phyloP scores from a whole-genome alignment of 2,329 filamentous ascomycete genomes.

The Apiospora sp. region DNA sequence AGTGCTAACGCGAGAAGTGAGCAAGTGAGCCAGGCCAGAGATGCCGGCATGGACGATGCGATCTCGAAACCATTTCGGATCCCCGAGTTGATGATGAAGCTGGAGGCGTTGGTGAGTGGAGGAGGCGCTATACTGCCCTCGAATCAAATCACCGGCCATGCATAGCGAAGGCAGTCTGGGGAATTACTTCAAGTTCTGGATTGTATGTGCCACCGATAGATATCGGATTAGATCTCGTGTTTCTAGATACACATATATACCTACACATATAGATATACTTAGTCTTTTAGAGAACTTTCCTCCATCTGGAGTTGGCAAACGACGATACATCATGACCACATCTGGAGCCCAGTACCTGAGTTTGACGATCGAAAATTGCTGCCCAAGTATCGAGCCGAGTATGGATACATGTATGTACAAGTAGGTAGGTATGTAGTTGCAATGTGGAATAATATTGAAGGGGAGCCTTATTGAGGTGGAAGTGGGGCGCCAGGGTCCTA shows the following conservation, averaged over 20 bases:
- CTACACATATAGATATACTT: not conserved
- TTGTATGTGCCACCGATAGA: not conserved
- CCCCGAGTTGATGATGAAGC: constrained; percentile 28
- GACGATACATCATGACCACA: not conserved
- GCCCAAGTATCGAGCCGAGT: too few relatives aligned
- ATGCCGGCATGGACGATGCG: constrained; percentile 58
- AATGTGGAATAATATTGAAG: too few relatives aligned
- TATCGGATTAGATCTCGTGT: not conserved
- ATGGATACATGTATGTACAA: too few relatives aligned
- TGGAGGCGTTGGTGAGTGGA: constrained; percentile 25
- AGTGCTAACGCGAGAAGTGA: constrained; percentile 80
- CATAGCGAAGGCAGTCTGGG: not conserved
- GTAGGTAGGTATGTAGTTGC: too few relatives aligned
- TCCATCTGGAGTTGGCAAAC: not conserved
- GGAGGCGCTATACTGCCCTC: not conserved
- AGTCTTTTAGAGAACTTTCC: too few relatives aligned
- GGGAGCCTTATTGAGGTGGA: not conserved
- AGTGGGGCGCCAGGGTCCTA: not conserved
- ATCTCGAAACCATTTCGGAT: constrained; percentile 29
- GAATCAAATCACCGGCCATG: not conserved
- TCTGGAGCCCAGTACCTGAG: too few relatives aligned
- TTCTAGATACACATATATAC: not conserved
- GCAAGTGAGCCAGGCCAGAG: constrained; percentile 75
- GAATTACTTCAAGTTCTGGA: not conserved
- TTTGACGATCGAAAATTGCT: too few relatives aligned